Evolutionary conservation across 2,329 filamentous ascomycete genomes (phyloP).

Genomic region (Tympanopsis confertula): DNA sequence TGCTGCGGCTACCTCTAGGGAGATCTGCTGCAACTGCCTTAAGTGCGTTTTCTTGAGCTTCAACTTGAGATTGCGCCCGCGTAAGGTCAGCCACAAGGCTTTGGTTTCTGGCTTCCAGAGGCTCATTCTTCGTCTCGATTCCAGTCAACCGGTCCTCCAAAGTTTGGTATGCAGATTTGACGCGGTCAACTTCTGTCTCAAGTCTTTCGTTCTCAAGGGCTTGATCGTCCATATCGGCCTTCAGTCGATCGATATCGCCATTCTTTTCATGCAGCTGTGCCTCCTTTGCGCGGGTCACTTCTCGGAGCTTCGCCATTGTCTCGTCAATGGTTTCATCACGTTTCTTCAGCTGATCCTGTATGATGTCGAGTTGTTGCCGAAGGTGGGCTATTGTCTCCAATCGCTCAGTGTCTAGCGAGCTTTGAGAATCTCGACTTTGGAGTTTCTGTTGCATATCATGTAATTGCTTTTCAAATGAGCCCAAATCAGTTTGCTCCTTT

Average conservation of each 20-base stretch:
- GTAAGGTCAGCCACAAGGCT: slow-evolving; percentile 20
- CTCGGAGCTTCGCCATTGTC: slow-evolving; percentile 15
- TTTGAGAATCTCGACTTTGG: slow-evolving; percentile 10
- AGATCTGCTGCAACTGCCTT: slow-evolving; percentile 21
- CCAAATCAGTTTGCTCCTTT: slow-evolving; percentile 7
- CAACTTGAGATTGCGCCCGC: slow-evolving; percentile 18
- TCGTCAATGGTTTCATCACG: slow-evolving; percentile 20
- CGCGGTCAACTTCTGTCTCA: slow-evolving; percentile 17
- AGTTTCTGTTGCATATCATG: slow-evolving; percentile 17
- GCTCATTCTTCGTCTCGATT: slow-evolving; percentile 18
- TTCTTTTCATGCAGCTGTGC: slow-evolving; percentile 19
- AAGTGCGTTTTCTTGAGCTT: slow-evolving; percentile 20
- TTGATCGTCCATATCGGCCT: slow-evolving; percentile 18
- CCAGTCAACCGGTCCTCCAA: slow-evolving; percentile 19
- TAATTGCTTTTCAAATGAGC: slow-evolving; percentile 16
- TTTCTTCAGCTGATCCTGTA: slow-evolving; percentile 7
- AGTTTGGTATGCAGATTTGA: slow-evolving; percentile 16
- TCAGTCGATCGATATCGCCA: slow-evolving; percentile 20
- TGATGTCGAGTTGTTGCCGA: slow-evolving; percentile 9
- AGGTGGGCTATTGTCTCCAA: slow-evolving; percentile 17
- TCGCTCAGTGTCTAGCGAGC: slow-evolving; percentile 13
- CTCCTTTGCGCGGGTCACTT: slow-evolving; percentile 17
- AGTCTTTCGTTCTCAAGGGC: slow-evolving; percentile 19
- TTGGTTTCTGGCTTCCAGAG: slow-evolving; percentile 22
- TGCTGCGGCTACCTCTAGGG: slow-evolving; percentile 15